These are phyloP conservation scores for Dendrobium nobile DNA, from an alignment of 106 monocot species.

Conservation along the genomic window DNA sequence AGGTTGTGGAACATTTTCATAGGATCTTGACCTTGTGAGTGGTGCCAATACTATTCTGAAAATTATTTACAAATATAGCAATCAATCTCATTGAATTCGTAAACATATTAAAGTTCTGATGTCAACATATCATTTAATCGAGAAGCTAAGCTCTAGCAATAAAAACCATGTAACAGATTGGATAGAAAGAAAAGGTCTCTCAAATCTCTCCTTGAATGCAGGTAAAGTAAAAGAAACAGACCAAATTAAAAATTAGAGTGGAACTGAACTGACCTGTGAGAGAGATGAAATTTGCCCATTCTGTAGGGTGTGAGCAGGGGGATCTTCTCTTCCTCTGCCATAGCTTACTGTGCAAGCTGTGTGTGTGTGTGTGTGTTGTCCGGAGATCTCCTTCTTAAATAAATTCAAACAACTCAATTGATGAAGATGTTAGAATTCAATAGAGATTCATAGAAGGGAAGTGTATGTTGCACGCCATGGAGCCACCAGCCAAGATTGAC, in stretches of 20 bases:
- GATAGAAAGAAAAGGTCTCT: no score
- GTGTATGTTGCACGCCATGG: no score
- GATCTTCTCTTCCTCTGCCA: neutral
- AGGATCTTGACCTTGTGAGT: constrained; percentile 26
- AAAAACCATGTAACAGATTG: no score
- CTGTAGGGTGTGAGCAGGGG: constrained; percentile 7
- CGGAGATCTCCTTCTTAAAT: no score
- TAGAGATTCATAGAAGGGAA: no score
- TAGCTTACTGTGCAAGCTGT: neutral
- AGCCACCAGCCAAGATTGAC: no score
- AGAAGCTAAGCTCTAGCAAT: no score
- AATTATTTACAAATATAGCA: neutral
- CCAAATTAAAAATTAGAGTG: neutral
- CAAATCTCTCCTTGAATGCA: neutral
- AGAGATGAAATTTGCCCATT: constrained; percentile 6
- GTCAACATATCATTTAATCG: no score
- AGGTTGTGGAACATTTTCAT: constrained; percentile 25
- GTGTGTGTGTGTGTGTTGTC: no score
- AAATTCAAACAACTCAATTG: no score
- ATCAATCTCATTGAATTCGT: neutral
- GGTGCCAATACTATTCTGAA: constrained; percentile 18
- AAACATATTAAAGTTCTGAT: no score
- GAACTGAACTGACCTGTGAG: neutral
- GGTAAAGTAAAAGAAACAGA: neutral
- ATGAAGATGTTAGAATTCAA: no score